A percentile compares a stretch with the other conserved stretches of the same genome.
These are phyloP conservation scores for Xanthoconium stramineum DNA, from an alignment of 768 basidiomycete genomes.

Conservation along the genomic window DNA sequence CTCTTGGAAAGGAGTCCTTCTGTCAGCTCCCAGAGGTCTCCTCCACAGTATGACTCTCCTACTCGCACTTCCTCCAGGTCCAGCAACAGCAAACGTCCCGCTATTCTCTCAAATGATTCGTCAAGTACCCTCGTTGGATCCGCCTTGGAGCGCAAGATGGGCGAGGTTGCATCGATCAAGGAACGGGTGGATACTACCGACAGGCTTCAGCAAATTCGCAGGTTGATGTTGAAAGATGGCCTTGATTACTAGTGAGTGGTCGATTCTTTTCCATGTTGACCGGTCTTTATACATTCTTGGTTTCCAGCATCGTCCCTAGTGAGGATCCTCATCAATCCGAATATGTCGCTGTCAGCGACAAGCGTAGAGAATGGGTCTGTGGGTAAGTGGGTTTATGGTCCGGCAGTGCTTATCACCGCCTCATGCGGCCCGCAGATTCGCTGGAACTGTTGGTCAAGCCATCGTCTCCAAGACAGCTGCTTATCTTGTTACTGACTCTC, in stretches of 20 bases:
- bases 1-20: slow-evolving; percentile 33
- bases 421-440: slow-evolving; percentile 44
- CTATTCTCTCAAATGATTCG: slow-evolving; percentile 56
- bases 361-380: slow-evolving; percentile 73
- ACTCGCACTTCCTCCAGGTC: slow-evolving; percentile 40
- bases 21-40: slow-evolving; percentile 39
- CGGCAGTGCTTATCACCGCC: slow-evolving; percentile 12
- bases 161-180: slow-evolving; percentile 54
- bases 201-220: slow-evolving; percentile 58
- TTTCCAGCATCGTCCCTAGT: slow-evolving; percentile 63
- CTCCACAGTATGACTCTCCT: slow-evolving; percentile 29
- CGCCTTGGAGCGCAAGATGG: slow-evolving; percentile 65
- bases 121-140: slow-evolving; percentile 74
- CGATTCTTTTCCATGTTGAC: background rate
- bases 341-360: slow-evolving; percentile 73
- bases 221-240: slow-evolving; percentile 61
- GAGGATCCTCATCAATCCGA: slow-evolving; percentile 86
- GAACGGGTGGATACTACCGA: slow-evolving; percentile 57
- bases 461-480: slow-evolving; percentile 64
- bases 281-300: slow-evolving; percentile 6
- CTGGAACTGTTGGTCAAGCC: slow-evolving; percentile 68
- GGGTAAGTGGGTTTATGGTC: slow-evolving; percentile 50
- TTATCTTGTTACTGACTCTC: slow-evolving; percentile 75
- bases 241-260: slow-evolving; percentile 72
- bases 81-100: slow-evolving; percentile 39